phyloP scores from a whole-genome alignment of 306 rosid genomes.

The Luffa acutangula region DNA sequence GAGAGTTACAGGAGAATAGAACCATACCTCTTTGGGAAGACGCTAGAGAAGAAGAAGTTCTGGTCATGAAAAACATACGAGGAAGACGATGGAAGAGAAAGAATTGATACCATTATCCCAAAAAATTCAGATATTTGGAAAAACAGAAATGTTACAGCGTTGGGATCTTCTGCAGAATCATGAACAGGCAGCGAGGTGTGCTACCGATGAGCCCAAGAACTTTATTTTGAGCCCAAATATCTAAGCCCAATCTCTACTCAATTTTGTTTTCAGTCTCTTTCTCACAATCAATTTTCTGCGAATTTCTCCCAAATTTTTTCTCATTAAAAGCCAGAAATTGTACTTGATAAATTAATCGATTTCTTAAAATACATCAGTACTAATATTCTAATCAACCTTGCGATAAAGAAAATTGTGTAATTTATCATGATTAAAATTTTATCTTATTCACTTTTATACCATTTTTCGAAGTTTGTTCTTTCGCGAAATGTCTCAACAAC shows the following conservation, averaged over 20 bases:
- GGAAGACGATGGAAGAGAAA: not conserved
- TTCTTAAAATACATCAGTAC: no score
- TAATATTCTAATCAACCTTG: not conserved
- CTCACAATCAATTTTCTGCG: not conserved
- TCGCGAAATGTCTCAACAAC: no score
- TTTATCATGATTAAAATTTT: no score
- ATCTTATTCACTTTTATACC: not conserved
- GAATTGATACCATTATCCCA: not conserved
- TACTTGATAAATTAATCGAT: not conserved
- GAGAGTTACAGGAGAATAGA: not conserved
- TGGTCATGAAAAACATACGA: not conserved
- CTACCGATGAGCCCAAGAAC: not conserved
- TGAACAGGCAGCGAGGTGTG: not conserved
- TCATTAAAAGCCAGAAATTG: not conserved
- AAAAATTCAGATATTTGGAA: not conserved
- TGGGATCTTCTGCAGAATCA: not conserved
- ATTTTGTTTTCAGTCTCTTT: not conserved
- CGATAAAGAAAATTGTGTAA: no score
- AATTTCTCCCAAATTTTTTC: not conserved
- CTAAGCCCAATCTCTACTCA: not conserved
- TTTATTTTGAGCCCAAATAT: not conserved
- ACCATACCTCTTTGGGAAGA: not conserved
- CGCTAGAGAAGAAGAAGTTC: not conserved
- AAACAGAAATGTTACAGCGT: not conserved
- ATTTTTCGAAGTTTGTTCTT: no score